Evolutionary conservation across 2,329 filamentous ascomycete species (phyloP).

Genomic region (Fusarium duplospermum): DNA sequence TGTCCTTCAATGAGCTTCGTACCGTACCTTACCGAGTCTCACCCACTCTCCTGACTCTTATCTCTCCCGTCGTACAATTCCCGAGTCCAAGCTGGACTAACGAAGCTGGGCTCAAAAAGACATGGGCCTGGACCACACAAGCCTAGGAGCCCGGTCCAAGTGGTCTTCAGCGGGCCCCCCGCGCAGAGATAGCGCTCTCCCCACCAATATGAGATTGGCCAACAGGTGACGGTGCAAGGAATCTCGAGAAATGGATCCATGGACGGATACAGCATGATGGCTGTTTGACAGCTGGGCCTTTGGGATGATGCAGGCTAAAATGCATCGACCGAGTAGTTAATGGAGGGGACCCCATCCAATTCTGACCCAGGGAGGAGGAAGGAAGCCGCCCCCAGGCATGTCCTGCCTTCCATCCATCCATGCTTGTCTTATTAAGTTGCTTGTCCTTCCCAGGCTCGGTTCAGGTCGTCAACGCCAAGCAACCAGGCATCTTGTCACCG

Average conservation of each 20-base stretch:
- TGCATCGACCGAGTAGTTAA: background rate
- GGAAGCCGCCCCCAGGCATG: background rate
- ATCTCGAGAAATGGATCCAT: slow-evolving; percentile 8
- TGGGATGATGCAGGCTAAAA: slow-evolving; percentile 14
- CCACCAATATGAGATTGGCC: slow-evolving; percentile 17
- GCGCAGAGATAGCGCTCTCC: slow-evolving; percentile 24
- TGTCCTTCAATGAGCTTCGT: background rate
- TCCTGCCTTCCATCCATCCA: background rate
- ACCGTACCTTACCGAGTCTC: background rate
- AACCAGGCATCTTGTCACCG: slow-evolving; percentile 20
- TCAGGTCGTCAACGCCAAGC: slow-evolving; percentile 34
- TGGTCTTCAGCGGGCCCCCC: slow-evolving; percentile 25
- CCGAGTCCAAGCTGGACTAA: background rate
- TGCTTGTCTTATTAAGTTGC: background rate
- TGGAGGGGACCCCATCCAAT: background rate
- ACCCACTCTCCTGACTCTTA: background rate
- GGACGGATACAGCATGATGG: background rate
- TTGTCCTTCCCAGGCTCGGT: background rate
- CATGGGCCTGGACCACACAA: slow-evolving; percentile 6
- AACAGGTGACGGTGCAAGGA: slow-evolving; percentile 10
- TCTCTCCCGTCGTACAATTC: background rate
- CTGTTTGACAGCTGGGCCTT: slow-evolving; percentile 37
- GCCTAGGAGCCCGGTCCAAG: slow-evolving; percentile 26
- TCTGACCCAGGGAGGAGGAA: background rate
- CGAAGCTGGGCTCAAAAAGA: background rate